Base-by-base conservation (phyloP, 1,284 basidiomycete species). In the Sporisorium sorghi region DNA sequence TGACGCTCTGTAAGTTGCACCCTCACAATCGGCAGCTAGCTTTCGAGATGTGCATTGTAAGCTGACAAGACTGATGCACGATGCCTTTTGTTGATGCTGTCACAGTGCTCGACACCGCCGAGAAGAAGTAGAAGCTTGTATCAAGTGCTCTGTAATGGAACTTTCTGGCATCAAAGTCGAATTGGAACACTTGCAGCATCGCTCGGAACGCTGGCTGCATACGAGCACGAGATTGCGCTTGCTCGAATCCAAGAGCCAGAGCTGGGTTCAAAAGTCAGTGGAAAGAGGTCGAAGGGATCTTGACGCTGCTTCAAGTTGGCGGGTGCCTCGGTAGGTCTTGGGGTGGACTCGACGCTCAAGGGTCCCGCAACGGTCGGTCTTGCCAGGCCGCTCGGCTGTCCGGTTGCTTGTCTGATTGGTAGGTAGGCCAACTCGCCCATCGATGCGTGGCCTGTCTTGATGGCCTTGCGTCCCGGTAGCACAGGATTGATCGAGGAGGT, bases 41-140 rank as follows among this genome's bases (percentile, higher is more conserved):
- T 15, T 15, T 35, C 2, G 47, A 19, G 6, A 33, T 10, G 49
- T 35, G 23, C 21, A 3, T 14, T 21, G 4, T 7, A 17, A n/a
- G 15, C 49, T 50, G 33, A 50, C 49, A n/a, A 50, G 28, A 23
- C 32, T 50, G 21, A 37, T 14, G 12, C 12, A 10, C 35, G 35
- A 4, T 37, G 35, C 37, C 35, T 37, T 37, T 24, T 23, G 48
- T 23, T 26, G 14, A 33, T 15, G 14, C 7, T 37, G 19, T 24
- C 32, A 40, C 67, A 75, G 74, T 69, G 40, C 48, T 79, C n/a
- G 78, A 79, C 47, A 78, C 76, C n/a, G 43, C 74, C 33, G 78
- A 79, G 15, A 79, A 78, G 58, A 79, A 73, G 50, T 77, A 64
- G 58, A 62, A 17, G 2, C 37, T 35, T 4, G 40, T 44, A 19